Evolutionary conservation across 1,284 basidiomycete genomes (phyloP), one percentile per base, ranked within the genome.

Genomic region (Calocybe gambosa): DNA sequence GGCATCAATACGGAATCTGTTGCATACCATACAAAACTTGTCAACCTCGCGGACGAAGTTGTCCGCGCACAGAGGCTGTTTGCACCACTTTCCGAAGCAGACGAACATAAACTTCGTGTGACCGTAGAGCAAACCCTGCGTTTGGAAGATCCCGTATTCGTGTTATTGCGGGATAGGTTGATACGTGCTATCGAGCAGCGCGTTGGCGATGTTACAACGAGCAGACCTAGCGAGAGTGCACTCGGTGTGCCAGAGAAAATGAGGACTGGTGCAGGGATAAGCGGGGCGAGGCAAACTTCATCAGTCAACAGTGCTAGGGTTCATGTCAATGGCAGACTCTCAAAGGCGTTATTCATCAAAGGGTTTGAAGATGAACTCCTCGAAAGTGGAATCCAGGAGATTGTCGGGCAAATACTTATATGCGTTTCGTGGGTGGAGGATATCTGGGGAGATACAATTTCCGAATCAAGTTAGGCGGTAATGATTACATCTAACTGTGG

Each of bases 31-130:
- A 81, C 77, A 7, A 84, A 79, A 54, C 58, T 87, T 35, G 61
- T 77, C 28, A 78, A 86, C 57, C 71, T 88, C 15, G 81, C 80
- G 0, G 84, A 87, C 58, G 85, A 88, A 56, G 75, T 87, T 39
- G 57, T 85, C 21, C 77, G 73, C 15, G 75, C 70, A 2, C 65
- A 66, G 25, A 58, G 56, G 36, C 23, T 45, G n/a, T 43, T 44
- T 29, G 56, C 60, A 37, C 42, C 48, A 33, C 54, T 0, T 20
- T 49, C 1, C 8, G 55, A 62, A 10, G 69, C 71, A 2, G 74
- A 75, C 48, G 80, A 81, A 52, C 52, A 53, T 3, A 60, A 59
- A 15, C 58, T 87, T 23, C 78, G 82, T 19, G 68, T 68, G 1
- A 73, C 78, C 1, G 82, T 86, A 4, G 71, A 77, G 42, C 72